Conservation (phyloP, 768 basidiomycete genomes). For the Leccinum uliginosum region DNA sequence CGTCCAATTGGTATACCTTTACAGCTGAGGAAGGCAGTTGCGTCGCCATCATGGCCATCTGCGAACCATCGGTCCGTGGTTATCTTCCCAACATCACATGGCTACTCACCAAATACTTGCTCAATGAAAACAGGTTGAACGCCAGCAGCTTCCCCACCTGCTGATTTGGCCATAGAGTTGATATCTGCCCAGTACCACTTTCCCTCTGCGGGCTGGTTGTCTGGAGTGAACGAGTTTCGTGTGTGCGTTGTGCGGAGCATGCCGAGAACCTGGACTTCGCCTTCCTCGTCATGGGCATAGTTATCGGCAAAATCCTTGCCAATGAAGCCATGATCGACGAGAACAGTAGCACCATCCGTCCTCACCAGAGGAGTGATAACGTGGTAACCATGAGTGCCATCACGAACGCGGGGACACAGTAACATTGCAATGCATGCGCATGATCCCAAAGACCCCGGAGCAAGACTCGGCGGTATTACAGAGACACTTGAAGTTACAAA, state of each 20-base stretch:
- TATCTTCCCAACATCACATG: neutral
- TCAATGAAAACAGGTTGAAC: constrained; percentile 70
- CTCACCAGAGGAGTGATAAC: constrained; percentile 85
- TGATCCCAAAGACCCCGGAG: constrained; percentile 79
- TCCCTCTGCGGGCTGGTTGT: constrained; percentile 73
- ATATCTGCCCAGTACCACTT: constrained; percentile 89
- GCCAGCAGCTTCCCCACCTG: constrained; percentile 61
- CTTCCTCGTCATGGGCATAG: constrained; percentile 37
- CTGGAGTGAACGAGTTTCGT: constrained; percentile 81
- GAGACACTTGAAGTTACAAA: constrained; percentile 44
- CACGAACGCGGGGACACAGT: constrained; percentile 80
- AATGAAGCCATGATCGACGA: constrained; percentile 66
- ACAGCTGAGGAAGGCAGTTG: constrained; percentile 45
- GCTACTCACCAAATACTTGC: constrained; percentile 75
- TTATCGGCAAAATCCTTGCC: constrained; percentile 48
- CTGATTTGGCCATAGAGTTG: constrained; percentile 71
- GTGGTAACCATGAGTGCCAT: constrained; percentile 84
- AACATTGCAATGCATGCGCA: constrained; percentile 72
- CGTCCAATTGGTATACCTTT: constrained; percentile 87
- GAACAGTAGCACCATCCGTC: constrained; percentile 19
- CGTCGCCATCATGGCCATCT: constrained; percentile 88
- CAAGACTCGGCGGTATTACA: constrained; percentile 78
- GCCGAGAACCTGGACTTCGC: constrained; percentile 71
- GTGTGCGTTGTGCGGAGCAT: constrained; percentile 77
- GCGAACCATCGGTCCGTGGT: constrained; percentile 9